Evolutionary conservation across 768 basidiomycete genomes (phyloP), one percentile per base, ranked within the genome.

Genomic region (Psilocybe cubensis): DNA sequence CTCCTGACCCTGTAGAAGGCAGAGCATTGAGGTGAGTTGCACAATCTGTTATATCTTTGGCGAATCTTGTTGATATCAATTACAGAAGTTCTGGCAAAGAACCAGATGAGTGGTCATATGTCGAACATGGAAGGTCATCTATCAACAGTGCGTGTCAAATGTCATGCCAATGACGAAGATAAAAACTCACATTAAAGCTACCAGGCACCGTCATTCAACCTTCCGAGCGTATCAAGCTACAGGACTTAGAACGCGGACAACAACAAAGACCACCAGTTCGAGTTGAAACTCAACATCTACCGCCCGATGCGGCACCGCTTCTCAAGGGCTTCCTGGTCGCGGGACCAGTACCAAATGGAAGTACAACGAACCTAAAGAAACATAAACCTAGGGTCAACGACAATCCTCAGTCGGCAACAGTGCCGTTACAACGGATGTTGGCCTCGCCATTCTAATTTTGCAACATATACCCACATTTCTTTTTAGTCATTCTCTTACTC

Each of bases 41-140:
- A 9, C 21, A 50, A 57, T 48, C 14, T 27, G n/a, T 42, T 54
- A n/a, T 53, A 40, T 23, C 25, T 18, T 29, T 46, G 48, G 46
- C 31, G 24, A 28, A 17, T 46, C 52, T 47, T 35, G 12, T 38
- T 51, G n/a, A 54, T 48, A 58, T 12, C 52, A 23, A 31, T 52
- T 51, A 45, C 45, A 73, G 72, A 63, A 87, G 79, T 63, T 89
- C 88, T 1, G 85, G 89, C 58, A 75, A 80, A 59, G 77, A 76
- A 29, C 64, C 72, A 40, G 79, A 79, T 24, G 86, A 88, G 55
- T 89, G 88, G 88, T 87, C 88, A 63, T 76, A 83, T 54, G 76
- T 79, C 8, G 85, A 80, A 57, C 73, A 70, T 40, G 81, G 83
- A 44, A 83, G 85, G 8, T 70, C 81, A 35, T 88, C 86, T 2